phyloP scores from a whole-genome alignment of 129 eudicot genomes.

The Helichrysum umbraculigerum region DNA sequence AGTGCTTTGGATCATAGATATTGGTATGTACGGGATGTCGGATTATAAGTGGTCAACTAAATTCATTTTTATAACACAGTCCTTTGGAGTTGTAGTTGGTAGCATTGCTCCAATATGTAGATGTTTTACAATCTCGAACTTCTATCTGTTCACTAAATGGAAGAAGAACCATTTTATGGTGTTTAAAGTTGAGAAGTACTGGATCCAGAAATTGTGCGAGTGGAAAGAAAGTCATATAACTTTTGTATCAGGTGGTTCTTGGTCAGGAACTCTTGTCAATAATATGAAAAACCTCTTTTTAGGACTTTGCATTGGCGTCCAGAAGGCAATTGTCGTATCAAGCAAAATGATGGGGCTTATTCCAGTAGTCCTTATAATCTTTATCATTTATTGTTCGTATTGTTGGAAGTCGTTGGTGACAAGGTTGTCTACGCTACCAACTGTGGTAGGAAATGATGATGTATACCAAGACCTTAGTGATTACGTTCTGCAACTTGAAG shows the following conservation, averaged over 20 bases:
- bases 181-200: conserved; percentile 8
- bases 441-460: background rate
- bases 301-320: background rate
- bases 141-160: background rate
- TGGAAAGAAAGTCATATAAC: conserved; percentile 8
- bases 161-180: background rate
- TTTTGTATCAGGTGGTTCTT: background rate
- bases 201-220: background rate
- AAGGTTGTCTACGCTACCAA: background rate
- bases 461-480: background rate
- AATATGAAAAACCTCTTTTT: background rate
- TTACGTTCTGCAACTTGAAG: conserved; percentile 3
- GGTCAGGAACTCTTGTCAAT: conserved; percentile 4
- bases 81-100: background rate
- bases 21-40: background rate
- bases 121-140: background rate
- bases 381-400: background rate
- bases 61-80: background rate
- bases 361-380: background rate
- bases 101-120: background rate
- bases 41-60: conserved; percentile 1
- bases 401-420: background rate
- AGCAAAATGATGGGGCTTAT: background rate
- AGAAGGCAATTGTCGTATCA: conserved; percentile 12
- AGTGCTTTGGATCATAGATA: too few species aligned